These are phyloP conservation scores for Penicillium pancosmium DNA, from an alignment of 495 filamentous ascomycete species.

Conservation along the genomic window DNA sequence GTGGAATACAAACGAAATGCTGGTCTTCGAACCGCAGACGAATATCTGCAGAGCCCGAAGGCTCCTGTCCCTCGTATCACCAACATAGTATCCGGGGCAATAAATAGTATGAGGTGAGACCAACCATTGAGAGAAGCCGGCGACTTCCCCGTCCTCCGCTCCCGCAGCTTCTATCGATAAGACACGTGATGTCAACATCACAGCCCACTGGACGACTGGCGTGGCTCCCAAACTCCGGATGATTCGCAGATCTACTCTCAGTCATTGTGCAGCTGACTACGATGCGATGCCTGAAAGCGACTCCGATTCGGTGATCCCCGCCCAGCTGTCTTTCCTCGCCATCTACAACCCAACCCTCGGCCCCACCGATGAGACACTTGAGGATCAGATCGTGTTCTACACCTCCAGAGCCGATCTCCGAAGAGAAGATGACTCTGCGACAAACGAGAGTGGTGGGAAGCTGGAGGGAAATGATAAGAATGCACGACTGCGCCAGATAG, in stretches of 20 bases:
- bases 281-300: constrained; percentile 48
- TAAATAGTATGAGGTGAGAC: background rate
- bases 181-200: constrained; percentile 49
- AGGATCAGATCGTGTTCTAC: constrained; percentile 91
- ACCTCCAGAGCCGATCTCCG: constrained; percentile 52
- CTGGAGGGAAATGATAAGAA: constrained; percentile 67
- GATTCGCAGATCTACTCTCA: background rate
- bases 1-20: constrained; percentile 32
- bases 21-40: constrained; percentile 11
- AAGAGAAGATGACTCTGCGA: constrained; percentile 39
- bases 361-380: constrained; percentile 80
- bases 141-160: background rate
- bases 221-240: constrained; percentile 5
- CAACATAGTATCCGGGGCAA: constrained; percentile 32
- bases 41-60: constrained; percentile 28
- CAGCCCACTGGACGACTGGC: constrained; percentile 11
- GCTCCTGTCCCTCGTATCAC: constrained; percentile 20
- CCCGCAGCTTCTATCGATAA: constrained; percentile 29
- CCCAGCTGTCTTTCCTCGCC: constrained; percentile 82
- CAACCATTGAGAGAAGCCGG: no score
- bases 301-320: constrained; percentile 61
- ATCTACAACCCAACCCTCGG: constrained; percentile 96
- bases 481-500: constrained; percentile 85
- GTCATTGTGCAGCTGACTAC: constrained; percentile 21
- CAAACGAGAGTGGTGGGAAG: constrained; percentile 59